Evolutionary conservation across 768 basidiomycete species (phyloP).

Genomic region (Pleurotus citrinopileatus): DNA sequence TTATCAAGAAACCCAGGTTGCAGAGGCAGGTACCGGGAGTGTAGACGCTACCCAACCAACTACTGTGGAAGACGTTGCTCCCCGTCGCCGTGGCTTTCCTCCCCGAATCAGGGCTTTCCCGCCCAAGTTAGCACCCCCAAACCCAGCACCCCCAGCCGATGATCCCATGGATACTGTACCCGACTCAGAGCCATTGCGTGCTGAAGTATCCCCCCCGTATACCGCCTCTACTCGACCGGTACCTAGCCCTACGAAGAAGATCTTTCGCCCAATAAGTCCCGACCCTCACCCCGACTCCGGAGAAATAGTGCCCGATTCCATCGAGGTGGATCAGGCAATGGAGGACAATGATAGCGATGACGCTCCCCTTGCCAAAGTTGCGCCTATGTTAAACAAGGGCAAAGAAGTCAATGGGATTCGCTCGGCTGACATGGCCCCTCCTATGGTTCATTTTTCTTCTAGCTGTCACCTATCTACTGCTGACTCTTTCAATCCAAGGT

Average conservation of each 20-base stretch:
- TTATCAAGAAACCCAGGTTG: constrained; percentile 1
- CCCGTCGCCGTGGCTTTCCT: constrained; percentile 5
- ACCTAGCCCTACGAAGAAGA: constrained; percentile 12
- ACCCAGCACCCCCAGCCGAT: constrained; percentile 1
- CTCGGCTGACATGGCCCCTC: neutral
- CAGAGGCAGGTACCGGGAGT: neutral
- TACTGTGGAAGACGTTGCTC: neutral
- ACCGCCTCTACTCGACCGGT: neutral
- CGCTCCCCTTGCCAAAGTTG: constrained; percentile 37
- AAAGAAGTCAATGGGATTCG: constrained; percentile 11
- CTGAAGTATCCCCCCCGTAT: constrained; percentile 16
- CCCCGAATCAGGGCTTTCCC: neutral
- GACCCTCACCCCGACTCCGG: constrained; percentile 12
- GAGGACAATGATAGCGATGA: constrained; percentile 35
- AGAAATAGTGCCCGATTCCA: constrained; percentile 25
- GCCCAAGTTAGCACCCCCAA: neutral
- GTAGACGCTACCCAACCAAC: constrained; percentile 14
- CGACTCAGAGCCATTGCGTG: constrained; percentile 57
- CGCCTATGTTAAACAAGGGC: constrained; percentile 20
- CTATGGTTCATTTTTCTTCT: neutral
- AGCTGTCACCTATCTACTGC: neutral
- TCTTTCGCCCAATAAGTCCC: neutral
- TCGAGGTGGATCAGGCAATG: constrained; percentile 21
- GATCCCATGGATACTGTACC: constrained; percentile 52
- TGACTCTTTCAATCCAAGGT: too few species aligned